Conservation (phyloP, 169 alveolate genomes). For the Plasmodium malariae region DNA sequence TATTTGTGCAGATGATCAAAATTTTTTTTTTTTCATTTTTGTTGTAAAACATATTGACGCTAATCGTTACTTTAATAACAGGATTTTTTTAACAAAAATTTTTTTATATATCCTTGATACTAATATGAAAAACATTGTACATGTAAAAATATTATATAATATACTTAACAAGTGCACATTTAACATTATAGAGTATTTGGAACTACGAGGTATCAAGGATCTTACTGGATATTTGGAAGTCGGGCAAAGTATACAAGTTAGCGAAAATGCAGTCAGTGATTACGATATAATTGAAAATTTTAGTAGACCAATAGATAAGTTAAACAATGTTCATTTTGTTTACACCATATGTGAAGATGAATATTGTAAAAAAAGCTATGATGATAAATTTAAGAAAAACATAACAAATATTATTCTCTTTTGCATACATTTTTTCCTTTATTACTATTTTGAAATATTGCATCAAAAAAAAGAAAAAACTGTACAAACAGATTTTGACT, state of each 20-base stretch:
- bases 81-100: conserved; percentile 30
- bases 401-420: conserved; percentile 32
- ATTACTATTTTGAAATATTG: conserved; percentile 34
- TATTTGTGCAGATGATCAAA: conserved; percentile 12
- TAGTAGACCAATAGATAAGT: conserved; percentile 33
- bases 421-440: conserved; percentile 24
- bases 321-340: conserved; percentile 34
- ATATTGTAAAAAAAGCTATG: conserved; percentile 15
- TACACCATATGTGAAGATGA: conserved; percentile 68
- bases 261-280: not conserved
- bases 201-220: not conserved
- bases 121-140: conserved; percentile 47
- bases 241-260: not conserved
- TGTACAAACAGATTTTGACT: not conserved
- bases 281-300: conserved; percentile 22
- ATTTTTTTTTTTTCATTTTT: conserved; percentile 17
- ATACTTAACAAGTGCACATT: conserved; percentile 38
- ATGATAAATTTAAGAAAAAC: conserved; percentile 8
- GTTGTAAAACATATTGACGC: conserved; percentile 17
- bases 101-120: conserved; percentile 37
- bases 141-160: conserved; percentile 37
- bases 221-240: not conserved
- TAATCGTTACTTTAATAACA: conserved; percentile 24
- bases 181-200: conserved; percentile 30
- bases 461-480: not conserved